Conservation (phyloP, 2,329 filamentous ascomycete genomes). For the Ascocoryne sarcoides region DNA sequence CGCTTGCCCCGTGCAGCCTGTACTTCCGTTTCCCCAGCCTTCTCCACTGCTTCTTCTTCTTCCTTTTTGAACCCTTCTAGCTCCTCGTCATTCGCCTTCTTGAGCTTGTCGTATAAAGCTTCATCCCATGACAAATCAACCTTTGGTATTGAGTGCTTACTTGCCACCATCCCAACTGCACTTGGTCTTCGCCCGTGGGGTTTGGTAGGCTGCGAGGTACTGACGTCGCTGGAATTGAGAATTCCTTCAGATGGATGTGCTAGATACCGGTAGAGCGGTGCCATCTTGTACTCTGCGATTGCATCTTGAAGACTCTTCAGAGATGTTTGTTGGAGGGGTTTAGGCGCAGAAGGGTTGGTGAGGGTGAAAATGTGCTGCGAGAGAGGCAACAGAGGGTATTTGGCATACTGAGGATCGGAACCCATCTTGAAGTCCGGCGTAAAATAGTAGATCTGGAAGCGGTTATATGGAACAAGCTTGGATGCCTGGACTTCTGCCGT, state of each 20-base stretch:
- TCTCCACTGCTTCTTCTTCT: conserved; percentile 89
- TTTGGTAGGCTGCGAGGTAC: conserved; percentile 38
- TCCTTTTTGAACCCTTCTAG: conserved; percentile 72
- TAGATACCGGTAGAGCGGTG: conserved; percentile 75
- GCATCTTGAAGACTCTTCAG: conserved; percentile 71
- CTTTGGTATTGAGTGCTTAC: conserved; percentile 53
- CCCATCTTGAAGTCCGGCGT: conserved; percentile 42
- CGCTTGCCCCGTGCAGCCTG: conserved; percentile 87
- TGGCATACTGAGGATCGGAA: conserved; percentile 76
- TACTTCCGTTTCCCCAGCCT: conserved; percentile 92
- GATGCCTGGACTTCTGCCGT: neutral
- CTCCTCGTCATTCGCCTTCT: conserved; percentile 70
- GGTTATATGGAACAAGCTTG: neutral
- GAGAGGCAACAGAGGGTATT: conserved; percentile 73
- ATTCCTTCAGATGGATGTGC: conserved; percentile 65
- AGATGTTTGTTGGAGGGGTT: conserved; percentile 57
- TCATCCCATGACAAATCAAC: conserved; percentile 86
- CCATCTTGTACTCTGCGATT: conserved; percentile 78
- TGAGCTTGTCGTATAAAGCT: conserved; percentile 67
- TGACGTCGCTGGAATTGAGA: conserved; percentile 42
- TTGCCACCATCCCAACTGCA: conserved; percentile 66
- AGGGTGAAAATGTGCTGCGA: conserved; percentile 81
- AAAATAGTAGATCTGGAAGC: neutral
- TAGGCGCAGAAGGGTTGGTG: conserved; percentile 67
- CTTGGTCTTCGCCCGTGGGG: conserved; percentile 60